These are phyloP conservation scores for Trichosanthes cucumerina DNA, from an alignment of 306 rosid genomes.

Conservation along the genomic window DNA sequence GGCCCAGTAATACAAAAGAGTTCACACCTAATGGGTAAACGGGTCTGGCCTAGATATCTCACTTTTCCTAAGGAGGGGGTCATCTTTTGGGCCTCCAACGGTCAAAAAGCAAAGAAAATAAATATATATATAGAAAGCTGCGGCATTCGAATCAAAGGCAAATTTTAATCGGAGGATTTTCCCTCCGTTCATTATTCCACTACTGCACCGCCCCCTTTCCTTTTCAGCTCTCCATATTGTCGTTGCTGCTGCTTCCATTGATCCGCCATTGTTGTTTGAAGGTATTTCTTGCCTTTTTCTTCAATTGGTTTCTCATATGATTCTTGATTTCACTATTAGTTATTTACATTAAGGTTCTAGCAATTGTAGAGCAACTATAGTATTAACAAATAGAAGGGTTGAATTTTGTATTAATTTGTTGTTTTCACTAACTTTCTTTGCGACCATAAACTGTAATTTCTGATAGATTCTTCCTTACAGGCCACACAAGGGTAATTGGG, in stretches of 20 bases:
- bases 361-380: neutral
- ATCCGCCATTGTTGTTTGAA: neutral
- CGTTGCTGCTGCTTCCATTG: neutral
- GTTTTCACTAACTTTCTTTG: neutral
- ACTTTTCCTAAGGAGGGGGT: neutral
- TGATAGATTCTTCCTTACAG: neutral
- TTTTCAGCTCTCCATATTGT: neutral
- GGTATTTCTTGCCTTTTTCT: neutral
- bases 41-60: neutral
- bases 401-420: neutral
- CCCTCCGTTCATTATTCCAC: neutral
- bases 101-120: neutral
- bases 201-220: neutral
- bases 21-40: neutral
- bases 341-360: neutral
- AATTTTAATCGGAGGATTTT: neutral
- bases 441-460: neutral
- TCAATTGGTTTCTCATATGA: neutral
- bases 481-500: neutral
- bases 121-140: neutral
- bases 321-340: neutral
- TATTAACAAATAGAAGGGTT: neutral
- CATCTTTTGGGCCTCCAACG: neutral
- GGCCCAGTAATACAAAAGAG: neutral
- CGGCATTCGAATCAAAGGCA: neutral